A percentile compares a stretch with the other conserved stretches of the same genome.
Evolutionary conservation across 306 rosid genomes (phyloP).

Genomic region (Quercus ilex): DNA sequence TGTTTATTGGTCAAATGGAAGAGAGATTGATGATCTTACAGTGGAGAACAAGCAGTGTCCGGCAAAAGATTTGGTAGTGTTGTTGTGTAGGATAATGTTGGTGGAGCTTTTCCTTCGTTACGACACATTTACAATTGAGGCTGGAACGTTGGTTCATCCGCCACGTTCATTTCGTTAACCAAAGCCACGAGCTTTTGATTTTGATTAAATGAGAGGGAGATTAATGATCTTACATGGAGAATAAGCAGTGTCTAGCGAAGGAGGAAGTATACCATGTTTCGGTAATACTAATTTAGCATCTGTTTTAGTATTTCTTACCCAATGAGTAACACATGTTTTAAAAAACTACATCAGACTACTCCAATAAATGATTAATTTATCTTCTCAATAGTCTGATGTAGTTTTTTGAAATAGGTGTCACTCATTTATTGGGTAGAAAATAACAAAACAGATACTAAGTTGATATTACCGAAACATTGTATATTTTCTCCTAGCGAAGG

Average conservation of each 20-base stretch:
- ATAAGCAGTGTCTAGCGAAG: slow-evolving; percentile 60
- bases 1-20: slow-evolving; percentile 44
- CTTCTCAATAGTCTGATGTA: too few relatives aligned
- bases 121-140: slow-evolving; percentile 28
- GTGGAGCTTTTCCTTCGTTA: slow-evolving; percentile 41
- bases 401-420: too few relatives aligned
- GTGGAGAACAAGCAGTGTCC: slow-evolving; percentile 45
- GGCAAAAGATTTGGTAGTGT: slow-evolving; percentile 34
- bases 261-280: too few relatives aligned
- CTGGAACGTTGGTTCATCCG: slow-evolving; percentile 18
- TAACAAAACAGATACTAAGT: too few relatives aligned
- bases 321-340: too few relatives aligned
- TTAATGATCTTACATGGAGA: slow-evolving; percentile 7
- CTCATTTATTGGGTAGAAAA: too few relatives aligned
- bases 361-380: too few relatives aligned
- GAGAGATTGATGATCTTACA: slow-evolving; percentile 36
- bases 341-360: too few relatives aligned
- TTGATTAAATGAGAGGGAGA: background rate
- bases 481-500: slow-evolving; percentile 46
- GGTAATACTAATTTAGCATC: too few relatives aligned
- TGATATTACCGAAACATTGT: too few relatives aligned
- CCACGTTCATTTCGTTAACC: slow-evolving; percentile 23
- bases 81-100: slow-evolving; percentile 19
- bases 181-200: slow-evolving; percentile 11
- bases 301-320: too few relatives aligned